A percentile compares a stretch with the other conserved stretches of the same genome.
These are phyloP conservation scores for Clavariopsis aquatica DNA, from an alignment of 495 filamentous ascomycete species.

Conservation along the genomic window DNA sequence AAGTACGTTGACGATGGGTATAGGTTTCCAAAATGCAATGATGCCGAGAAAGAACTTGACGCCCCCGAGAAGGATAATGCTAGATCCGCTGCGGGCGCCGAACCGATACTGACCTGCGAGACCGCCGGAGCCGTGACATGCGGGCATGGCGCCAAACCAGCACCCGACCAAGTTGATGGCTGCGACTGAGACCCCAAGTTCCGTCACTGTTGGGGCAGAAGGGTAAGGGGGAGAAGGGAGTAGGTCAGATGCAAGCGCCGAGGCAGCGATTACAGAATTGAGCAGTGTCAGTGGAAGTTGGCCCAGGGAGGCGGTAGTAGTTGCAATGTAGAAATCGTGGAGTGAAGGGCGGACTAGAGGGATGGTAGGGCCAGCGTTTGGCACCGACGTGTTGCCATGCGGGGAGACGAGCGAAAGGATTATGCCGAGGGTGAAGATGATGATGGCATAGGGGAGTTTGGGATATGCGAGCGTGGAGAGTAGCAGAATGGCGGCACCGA, in stretches of 20 bases:
- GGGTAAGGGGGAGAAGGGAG: conserved; percentile 60
- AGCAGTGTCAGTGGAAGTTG: conserved; percentile 88
- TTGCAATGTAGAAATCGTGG: conserved; percentile 28
- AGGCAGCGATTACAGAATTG: conserved; percentile 86
- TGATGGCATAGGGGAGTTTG: conserved; percentile 72
- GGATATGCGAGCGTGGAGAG: conserved; percentile 61
- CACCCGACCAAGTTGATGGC: conserved; percentile 80
- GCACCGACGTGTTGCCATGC: conserved; percentile 1
- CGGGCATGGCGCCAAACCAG: conserved; percentile 94
- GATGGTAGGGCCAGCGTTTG: conserved; percentile 12
- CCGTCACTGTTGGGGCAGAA: conserved; percentile 64
- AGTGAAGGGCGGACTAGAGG: conserved; percentile 32
- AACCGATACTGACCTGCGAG: conserved; percentile 88
- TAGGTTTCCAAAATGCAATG: conserved; percentile 49
- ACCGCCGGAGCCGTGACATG: conserved; percentile 91
- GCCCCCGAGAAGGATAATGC: conserved; percentile 74
- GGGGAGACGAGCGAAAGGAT: conserved; percentile 31
- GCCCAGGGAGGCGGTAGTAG: conserved; percentile 53
- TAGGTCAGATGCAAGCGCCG: conserved; percentile 71
- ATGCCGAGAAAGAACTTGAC: conserved; percentile 77
- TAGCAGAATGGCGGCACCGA: conserved; percentile 68
- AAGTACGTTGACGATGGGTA: conserved; percentile 63
- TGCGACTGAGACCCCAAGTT: conserved; percentile 76
- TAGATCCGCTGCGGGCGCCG: conserved; percentile 82
- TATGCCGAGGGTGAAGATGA: conserved; percentile 64